Percentiles rank a stretch among this genome's conserved stretches.
Evolutionary conservation across 2,329 filamentous ascomycete species (phyloP).

Genomic region (Cadophora gregata): DNA sequence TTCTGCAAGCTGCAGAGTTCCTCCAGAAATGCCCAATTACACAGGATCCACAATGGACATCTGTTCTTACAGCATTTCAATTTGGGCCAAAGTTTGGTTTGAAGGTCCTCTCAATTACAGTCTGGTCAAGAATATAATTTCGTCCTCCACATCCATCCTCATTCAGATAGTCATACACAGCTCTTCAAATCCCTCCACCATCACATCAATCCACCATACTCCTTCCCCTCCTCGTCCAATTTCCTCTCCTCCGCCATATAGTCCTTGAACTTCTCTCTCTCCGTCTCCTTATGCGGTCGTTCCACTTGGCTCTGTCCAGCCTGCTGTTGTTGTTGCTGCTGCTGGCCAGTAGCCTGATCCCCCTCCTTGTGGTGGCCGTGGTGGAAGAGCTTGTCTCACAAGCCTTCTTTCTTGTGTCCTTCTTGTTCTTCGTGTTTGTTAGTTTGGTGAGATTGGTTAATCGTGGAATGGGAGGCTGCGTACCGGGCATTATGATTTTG

Average conservation of each 20-base stretch:
- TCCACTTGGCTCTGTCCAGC: not conserved
- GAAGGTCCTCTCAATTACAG: not conserved
- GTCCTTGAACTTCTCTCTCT: slow-evolving; percentile 3
- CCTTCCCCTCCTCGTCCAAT: not conserved
- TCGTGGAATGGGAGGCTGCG: not conserved
- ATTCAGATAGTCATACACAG: not conserved
- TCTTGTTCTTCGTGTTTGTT: not conserved
- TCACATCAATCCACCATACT: slow-evolving; percentile 3
- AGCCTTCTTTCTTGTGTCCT: not conserved
- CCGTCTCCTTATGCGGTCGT: not conserved
- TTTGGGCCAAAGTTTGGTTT: not conserved
- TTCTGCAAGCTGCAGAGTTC: too few relatives aligned
- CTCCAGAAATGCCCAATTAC: not conserved
- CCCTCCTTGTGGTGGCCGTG: not conserved
- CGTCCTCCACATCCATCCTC: not conserved
- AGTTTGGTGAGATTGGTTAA: not conserved
- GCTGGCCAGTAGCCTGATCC: not conserved
- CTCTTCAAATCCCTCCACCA: not conserved
- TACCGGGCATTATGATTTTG: not conserved
- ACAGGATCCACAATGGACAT: too few relatives aligned
- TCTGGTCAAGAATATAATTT: not conserved
- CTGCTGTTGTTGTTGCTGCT: not conserved
- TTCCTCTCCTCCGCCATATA: slow-evolving; percentile 7
- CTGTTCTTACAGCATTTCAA: too few relatives aligned
- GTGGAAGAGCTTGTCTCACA: not conserved